Evolutionary conservation across 2,329 filamentous ascomycete species (phyloP), one percentile per base, ranked within the genome.

Genomic region (Penicillium sp.): DNA sequence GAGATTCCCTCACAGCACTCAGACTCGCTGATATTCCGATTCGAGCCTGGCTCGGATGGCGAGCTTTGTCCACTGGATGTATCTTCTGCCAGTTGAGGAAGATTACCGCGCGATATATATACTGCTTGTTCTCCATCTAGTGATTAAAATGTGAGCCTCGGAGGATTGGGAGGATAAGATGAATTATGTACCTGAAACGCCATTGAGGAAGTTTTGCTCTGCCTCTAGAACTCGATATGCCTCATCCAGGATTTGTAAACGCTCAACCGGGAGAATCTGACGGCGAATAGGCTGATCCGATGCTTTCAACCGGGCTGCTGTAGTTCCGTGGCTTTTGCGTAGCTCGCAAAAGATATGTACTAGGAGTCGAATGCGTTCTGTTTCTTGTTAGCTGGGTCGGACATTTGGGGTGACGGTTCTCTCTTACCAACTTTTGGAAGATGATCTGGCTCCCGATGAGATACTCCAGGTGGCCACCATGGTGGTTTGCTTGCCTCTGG

Each of bases 291-390:
- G 71, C 54, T 72, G 69, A 10, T 72, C 72, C 18, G 73, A 72
- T 47, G 73, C 73, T 53, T 67, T 70, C 13, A 77, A 68, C 50
- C 70, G 72, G 7, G 67, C 66, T 7, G 71, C 66, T 1, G 73
- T 74, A 49, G 75, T 66, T 30, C 65, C 68, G 47, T 74, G 64
- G 43, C 63, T 71, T 16, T 68, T 63, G 18, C 62, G 64, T 14
- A 76, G 57, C 23, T 75, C 67, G 53, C 72, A 71, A 13, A 76
- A 65, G 26, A 76, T 73, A 55, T 76, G 70, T 18, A 74, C 67
- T 13, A 76, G 66, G 23, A 76, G 69, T 29, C 67, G 65, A 29
- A 76, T 71, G 13, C 74, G 65, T 45, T 75, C 74, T 75, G 30
- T 11, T 6, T 0, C 41, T n/a, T 27, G 45, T 58, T 11, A 56